Conservation (phyloP, 495 filamentous ascomycete genomes). For the Lichenothelia convexa region DNA sequence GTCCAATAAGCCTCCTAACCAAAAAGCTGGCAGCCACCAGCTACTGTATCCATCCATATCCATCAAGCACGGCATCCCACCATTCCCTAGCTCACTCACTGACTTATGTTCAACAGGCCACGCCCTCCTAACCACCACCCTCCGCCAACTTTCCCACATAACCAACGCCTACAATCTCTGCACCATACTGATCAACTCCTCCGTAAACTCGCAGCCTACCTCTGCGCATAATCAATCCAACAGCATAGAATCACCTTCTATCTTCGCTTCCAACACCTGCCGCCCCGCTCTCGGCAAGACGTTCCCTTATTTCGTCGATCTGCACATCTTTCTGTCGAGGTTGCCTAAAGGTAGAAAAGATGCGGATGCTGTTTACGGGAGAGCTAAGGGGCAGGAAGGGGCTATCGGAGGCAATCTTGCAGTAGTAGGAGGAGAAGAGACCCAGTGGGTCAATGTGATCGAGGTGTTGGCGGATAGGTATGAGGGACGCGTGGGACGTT, state of each 20-base stretch:
- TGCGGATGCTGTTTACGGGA: slow-evolving; percentile 1
- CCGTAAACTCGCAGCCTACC: background rate
- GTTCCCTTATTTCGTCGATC: slow-evolving; percentile 13
- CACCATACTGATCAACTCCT: slow-evolving; percentile 19
- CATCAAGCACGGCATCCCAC: too few species aligned
- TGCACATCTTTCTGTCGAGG: slow-evolving; percentile 13
- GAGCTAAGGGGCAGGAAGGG: background rate
- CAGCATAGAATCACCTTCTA: slow-evolving; percentile 5
- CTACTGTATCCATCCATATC: too few species aligned
- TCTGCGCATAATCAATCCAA: background rate
- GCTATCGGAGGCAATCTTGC: slow-evolving; percentile 2
- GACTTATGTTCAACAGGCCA: too few species aligned
- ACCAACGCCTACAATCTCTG: slow-evolving; percentile 14
- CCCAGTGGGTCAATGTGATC: slow-evolving; percentile 10
- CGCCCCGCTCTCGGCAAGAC: slow-evolving; percentile 14
- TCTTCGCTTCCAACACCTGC: slow-evolving; percentile 14
- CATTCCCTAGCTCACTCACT: too few species aligned
- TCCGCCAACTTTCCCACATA: slow-evolving; percentile 17
- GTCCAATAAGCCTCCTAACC: background rate
- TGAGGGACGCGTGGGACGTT: slow-evolving; percentile 12
- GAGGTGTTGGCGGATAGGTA: slow-evolving; percentile 19
- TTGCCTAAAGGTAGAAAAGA: slow-evolving; percentile 4
- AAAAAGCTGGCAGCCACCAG: too few species aligned
- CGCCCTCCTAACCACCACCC: slow-evolving; percentile 15
- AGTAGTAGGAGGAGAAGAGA: too few species aligned